A percentile compares a stretch with the other conserved stretches of the same genome.
phyloP scores from a whole-genome alignment of 331 rosid genomes.

The Malus hybrid region DNA sequence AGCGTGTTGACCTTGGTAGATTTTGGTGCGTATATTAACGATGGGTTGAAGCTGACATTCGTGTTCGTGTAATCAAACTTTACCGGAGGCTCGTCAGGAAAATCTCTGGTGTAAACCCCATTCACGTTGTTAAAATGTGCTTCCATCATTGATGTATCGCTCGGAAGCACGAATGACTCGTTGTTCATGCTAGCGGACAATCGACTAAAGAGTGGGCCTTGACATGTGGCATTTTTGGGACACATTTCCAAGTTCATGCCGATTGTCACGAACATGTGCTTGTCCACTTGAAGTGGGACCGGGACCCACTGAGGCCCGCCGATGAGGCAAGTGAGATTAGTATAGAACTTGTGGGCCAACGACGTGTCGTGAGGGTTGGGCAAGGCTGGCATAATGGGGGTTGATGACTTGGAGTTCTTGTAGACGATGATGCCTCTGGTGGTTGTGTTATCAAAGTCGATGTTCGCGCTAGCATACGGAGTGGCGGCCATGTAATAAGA shows the following conservation, averaged over 20 bases:
- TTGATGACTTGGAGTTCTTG: not conserved
- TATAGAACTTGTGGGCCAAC: slow-evolving; percentile 29
- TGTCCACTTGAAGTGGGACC: slow-evolving; percentile 29
- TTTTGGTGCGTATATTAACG: slow-evolving; percentile 30
- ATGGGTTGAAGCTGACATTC: not conserved
- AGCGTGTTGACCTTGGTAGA: slow-evolving; percentile 44
- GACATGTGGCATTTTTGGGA: slow-evolving; percentile 5
- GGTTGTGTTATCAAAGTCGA: slow-evolving; percentile 7
- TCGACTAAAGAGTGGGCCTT: not conserved
- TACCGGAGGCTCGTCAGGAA: slow-evolving; percentile 39
- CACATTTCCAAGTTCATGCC: slow-evolving; percentile 29
- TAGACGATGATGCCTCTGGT: slow-evolving; percentile 29
- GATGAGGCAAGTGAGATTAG: slow-evolving; percentile 17
- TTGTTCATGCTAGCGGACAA: slow-evolving; percentile 56
- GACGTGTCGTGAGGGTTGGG: slow-evolving; percentile 28
- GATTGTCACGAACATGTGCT: slow-evolving; percentile 26
- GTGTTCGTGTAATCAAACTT: slow-evolving; percentile 35
- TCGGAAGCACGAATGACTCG: slow-evolving; percentile 43
- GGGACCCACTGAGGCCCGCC: slow-evolving; percentile 39
- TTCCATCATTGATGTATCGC: slow-evolving; percentile 37
- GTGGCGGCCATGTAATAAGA: slow-evolving; percentile 55
- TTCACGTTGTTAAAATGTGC: slow-evolving; percentile 25
- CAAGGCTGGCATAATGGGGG: slow-evolving; percentile 27
- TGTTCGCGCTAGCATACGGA: not conserved
- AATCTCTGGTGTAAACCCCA: slow-evolving; percentile 42